Percentiles rank a stretch among this genome's conserved stretches.
phyloP scores from a whole-genome alignment of 2,329 filamentous ascomycete species.

The Cordyceps tenuipes region DNA sequence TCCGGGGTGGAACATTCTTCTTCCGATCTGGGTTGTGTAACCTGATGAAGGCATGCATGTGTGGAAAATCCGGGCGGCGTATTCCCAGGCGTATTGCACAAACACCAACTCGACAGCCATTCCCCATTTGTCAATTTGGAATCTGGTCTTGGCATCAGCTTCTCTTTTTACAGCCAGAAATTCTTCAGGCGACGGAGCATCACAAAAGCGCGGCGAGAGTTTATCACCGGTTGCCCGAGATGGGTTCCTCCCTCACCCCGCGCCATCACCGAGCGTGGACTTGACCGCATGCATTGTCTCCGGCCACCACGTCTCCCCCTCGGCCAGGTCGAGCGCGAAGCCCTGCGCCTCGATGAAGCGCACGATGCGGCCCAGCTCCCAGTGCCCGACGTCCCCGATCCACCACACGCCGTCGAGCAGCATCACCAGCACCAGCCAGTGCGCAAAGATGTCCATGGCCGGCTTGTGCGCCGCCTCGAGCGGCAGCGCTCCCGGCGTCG shows the following conservation, averaged over 20 bases:
- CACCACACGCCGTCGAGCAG: slow-evolving; percentile 33
- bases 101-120: neutral
- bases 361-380: slow-evolving; percentile 25
- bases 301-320: slow-evolving; percentile 26
- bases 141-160: neutral
- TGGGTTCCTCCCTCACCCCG: neutral
- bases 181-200: neutral
- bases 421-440: slow-evolving; percentile 31
- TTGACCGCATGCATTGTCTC: slow-evolving; percentile 23
- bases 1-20: too few species aligned
- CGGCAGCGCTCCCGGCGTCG: neutral
- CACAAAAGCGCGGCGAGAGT: neutral
- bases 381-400: slow-evolving; percentile 28
- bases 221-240: neutral
- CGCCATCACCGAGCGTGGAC: neutral
- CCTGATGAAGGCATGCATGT: too few species aligned
- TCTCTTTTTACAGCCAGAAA: neutral
- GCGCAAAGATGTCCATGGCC: slow-evolving; percentile 29
- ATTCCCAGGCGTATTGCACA: neutral
- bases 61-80: too few species aligned
- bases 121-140: neutral
- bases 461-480: slow-evolving; percentile 16
- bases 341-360: slow-evolving; percentile 11
- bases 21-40: too few species aligned
- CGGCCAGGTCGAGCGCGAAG: slow-evolving; percentile 12